Base-by-base conservation (phyloP, 306 rosid genomes). In the Alnus glutinosa region DNA sequence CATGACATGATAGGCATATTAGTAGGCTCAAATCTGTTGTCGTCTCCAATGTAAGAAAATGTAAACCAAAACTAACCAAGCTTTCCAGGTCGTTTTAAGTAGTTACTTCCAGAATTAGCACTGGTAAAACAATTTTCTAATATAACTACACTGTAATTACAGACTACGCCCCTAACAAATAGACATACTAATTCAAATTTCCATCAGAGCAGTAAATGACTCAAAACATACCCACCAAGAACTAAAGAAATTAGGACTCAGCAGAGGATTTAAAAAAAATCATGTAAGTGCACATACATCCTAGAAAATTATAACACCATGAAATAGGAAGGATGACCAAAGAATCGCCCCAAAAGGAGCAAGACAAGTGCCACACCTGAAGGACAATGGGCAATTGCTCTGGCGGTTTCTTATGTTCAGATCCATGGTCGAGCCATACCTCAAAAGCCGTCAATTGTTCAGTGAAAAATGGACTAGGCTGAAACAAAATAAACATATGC, bases 361-460 rank as follows among this genome's bases (percentile, higher is more conserved):
- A 76, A 77, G 74, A 76, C 34, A 74, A 58, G 49, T 47, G 79
- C 30, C 73, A 46, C 73, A 96, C 99, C 99, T 96, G 99, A 87
- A 93, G 99, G 87, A 96, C 98, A 78, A 96, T 93, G 52, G 97
- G 99, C 79, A 96, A 83, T 86, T 96, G 99, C 85, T 96, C 99
- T 34, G 98, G 99, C 13, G 98, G 99, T 91, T 96, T 96, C 94
- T 96, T 96, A 74, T 81, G 89, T 78, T 96, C 99, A 36, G 98
- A 93, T 75, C 99, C 99, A 84, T 96, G 99, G 83, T 91, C 98
- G 37, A 96, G 98, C 99, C 99, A 96, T 58, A 93, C 97, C 88
- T 93, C 98, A 87, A 96, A 96, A 80, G 99, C 99, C 15, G 90
- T 93, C 83, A 96, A 83, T 84, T 96, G 99, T 85, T 96, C 99